Base-by-base conservation (phyloP, 176 grass and related monocot genomes). In the Zea luxurians region DNA sequence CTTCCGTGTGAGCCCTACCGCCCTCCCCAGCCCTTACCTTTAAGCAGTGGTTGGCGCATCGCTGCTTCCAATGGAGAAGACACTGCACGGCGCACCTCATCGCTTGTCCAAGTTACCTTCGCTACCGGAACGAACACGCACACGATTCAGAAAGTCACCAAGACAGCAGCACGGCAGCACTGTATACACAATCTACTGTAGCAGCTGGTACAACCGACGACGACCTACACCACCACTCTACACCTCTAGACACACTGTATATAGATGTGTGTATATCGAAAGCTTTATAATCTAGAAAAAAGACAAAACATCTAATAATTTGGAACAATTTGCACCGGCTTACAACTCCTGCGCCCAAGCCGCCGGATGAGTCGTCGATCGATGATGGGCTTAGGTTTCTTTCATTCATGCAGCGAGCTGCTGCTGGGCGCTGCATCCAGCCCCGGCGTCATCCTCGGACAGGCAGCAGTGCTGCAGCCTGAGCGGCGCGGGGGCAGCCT, bases 401-500 rank as follows among this genome's bases (percentile, higher is more conserved):
- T 27, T 27, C 27, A 27, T 27, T 88, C 72, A 89, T 13, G 75
- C 77, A 10, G 89, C 78, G 55, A 91, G 72, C 84, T 88, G 85
- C 73, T 90, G 80, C 71, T 82, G 62, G 2, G 69, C 64, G 72
- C 73, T 70, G 72, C 78, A 16, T 40, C 71, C 63, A 6, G 64
- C 60, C 67, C 61, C 13, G 37, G 82, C 76, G 64, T 88, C 86
- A 64, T 88, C 89, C 11, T 91, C 86, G 13, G 89, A 52, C 6
- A 80, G 79, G 75, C 82, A 88, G 86, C 86, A 88, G 50, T 80
- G 2, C 64, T 68, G 85, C 42, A 80, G 75, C 58, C 85, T 83
- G 17, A 52, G 76, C 3, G 66, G 80, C 34, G 67, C 71, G 35
- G 60, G 86, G 34, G 80, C 68, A 2, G 43, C 82, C 66, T 72